Conservation (phyloP, 139 green algal species). For the Chlorella sp. region DNA sequence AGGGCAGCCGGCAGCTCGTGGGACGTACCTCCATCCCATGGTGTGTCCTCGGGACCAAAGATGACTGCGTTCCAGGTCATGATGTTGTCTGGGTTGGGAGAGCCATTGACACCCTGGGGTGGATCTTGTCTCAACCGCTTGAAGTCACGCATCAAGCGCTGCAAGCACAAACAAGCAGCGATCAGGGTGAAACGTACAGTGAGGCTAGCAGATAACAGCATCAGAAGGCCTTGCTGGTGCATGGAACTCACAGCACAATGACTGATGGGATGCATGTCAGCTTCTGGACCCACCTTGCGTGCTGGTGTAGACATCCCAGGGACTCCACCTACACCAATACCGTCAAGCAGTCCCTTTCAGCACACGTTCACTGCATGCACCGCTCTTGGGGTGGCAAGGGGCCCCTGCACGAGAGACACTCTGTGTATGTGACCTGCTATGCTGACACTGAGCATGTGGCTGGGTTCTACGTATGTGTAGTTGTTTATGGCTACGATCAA, state of each 20-base stretch:
- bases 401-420: too few species aligned
- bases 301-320: slow-evolving; percentile 56
- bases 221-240: background rate
- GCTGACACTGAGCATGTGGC: too few species aligned
- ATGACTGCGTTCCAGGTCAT: slow-evolving; percentile 99
- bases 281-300: slow-evolving; percentile 39
- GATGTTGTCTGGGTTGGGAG: slow-evolving; percentile 91
- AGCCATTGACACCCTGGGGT: slow-evolving; percentile 89
- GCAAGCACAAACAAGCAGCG: slow-evolving; percentile 4
- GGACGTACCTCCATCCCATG: slow-evolving; percentile 93
- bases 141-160: slow-evolving; percentile 90
- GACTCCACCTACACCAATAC: too few species aligned
- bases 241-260: background rate
- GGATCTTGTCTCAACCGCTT: slow-evolving; percentile 86
- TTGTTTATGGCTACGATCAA: too few species aligned
- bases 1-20: too few species aligned
- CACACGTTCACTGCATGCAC: too few species aligned
- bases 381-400: too few species aligned
- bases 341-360: too few species aligned
- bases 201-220: too few species aligned
- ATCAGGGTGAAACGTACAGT: background rate
- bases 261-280: too few species aligned
- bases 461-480: too few species aligned
- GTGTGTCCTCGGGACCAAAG: slow-evolving; percentile 95
- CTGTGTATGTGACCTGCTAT: too few species aligned